Conservation (phyloP, 164 flowering plant species). For the Macadamia integrifolia region DNA sequence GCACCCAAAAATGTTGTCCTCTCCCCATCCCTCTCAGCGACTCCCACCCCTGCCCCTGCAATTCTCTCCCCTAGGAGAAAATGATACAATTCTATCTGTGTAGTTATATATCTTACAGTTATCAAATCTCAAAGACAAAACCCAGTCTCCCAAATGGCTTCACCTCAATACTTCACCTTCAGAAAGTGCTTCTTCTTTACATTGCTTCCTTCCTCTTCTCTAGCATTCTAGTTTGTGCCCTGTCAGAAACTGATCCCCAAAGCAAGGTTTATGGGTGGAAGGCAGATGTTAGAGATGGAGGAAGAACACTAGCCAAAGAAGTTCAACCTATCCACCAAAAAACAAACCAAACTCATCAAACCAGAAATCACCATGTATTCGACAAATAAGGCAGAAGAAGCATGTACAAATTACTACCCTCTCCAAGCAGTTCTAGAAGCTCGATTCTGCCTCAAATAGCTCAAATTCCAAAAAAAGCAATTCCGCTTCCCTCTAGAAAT, state of each 20-base stretch:
- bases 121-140: constrained; percentile 7
- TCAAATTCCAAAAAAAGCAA: constrained; percentile 22
- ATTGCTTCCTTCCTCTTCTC: constrained; percentile 17
- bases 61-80: too few species aligned
- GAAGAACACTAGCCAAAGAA: constrained; percentile 12
- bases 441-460: constrained; percentile 38
- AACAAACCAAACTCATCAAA: constrained; percentile 28
- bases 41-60: too few species aligned
- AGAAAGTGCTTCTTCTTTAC: constrained; percentile 9
- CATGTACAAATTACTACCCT: not conserved
- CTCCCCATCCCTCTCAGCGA: too few species aligned
- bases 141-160: constrained; percentile 17
- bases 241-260: constrained; percentile 13
- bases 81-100: not conserved
- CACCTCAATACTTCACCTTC: not conserved
- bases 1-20: too few species aligned
- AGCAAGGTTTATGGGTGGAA: constrained; percentile 1
- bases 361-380: constrained; percentile 20
- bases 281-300: constrained; percentile 9
- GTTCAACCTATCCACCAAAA: constrained; percentile 8
- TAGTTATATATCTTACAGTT: not conserved
- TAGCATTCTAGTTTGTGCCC: constrained; percentile 8
- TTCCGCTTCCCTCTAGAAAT: constrained; percentile 8
- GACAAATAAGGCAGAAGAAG: constrained; percentile 2
- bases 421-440: constrained; percentile 36